A percentile compares a stretch with the other conserved stretches of the same genome.
Conservation (phyloP, 768 basidiomycete species). For the Lentinula sp. region DNA sequence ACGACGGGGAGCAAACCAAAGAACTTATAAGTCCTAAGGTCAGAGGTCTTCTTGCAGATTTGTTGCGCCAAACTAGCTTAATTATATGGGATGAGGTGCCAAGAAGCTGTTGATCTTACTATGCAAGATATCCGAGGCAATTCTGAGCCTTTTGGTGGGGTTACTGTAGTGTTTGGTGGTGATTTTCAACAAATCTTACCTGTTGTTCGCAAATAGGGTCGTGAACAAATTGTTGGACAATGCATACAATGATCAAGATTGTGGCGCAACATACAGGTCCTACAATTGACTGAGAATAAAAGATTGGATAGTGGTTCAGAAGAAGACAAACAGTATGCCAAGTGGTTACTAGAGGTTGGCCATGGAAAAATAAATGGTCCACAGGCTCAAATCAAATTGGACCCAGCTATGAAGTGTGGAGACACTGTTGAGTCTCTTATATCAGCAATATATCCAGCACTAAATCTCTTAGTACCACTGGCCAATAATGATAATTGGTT, state of each 20-base stretch:
- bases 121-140: slow-evolving; percentile 23
- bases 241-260: slow-evolving; percentile 25
- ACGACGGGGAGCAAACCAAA: no score
- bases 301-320: neutral
- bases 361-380: neutral
- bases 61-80: neutral
- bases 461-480: neutral
- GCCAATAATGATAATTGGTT: neutral
- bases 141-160: slow-evolving; percentile 30
- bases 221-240: slow-evolving; percentile 27
- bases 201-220: slow-evolving; percentile 29
- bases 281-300: no score
- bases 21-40: no score
- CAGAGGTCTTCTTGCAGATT: slow-evolving; percentile 9
- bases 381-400: neutral
- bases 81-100: neutral
- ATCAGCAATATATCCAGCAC: neutral
- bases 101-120: slow-evolving; percentile 36
- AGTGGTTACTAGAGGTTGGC: neutral
- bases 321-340: neutral
- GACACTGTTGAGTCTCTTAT: neutral
- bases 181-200: no score
- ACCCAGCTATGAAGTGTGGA: neutral
- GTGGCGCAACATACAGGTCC: no score
- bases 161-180: no score